Conservation (phyloP, 169 alveolate genomes). For the Cryptosporidium ubiquitum region DNA sequence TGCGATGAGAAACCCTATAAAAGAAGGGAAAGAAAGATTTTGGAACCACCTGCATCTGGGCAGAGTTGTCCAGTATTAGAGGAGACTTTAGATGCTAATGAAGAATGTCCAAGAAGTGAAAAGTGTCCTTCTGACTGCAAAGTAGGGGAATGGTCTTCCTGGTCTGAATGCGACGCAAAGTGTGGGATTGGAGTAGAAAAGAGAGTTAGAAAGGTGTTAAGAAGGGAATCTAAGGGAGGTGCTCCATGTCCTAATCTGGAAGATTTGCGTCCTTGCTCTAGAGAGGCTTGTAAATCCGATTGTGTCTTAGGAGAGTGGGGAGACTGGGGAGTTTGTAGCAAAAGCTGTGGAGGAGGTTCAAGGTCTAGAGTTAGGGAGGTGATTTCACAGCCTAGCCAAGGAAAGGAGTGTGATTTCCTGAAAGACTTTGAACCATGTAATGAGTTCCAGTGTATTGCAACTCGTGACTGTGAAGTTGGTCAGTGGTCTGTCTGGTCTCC, state of each 20-base stretch:
- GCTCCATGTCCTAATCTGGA: constrained; percentile 48
- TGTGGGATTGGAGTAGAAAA: constrained; percentile 74
- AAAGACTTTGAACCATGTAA: constrained; percentile 76
- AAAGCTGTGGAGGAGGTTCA: constrained; percentile 79
- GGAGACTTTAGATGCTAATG: constrained; percentile 1
- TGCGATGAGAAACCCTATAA: constrained; percentile 73
- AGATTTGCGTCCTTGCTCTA: constrained; percentile 62
- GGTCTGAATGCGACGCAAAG: constrained; percentile 78
- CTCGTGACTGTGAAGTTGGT: constrained; percentile 78
- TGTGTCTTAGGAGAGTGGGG: constrained; percentile 77
- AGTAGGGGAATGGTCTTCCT: constrained; percentile 78
- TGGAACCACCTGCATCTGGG: constrained; percentile 16
- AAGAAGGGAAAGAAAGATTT: constrained; percentile 28
- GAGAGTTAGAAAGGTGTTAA: constrained; percentile 70
- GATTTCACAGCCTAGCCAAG: constrained; percentile 72
- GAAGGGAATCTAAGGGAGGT: constrained; percentile 76
- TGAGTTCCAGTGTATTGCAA: constrained; percentile 65
- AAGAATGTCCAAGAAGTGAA: constrained; percentile 13
- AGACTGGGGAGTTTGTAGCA: constrained; percentile 79
- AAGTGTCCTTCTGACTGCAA: constrained; percentile 75
- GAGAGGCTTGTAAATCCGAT: constrained; percentile 73
- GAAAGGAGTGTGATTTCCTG: constrained; percentile 70
- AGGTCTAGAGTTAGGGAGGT: constrained; percentile 19
- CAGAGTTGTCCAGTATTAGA: not conserved
- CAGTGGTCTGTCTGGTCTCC: constrained; percentile 80